Evolutionary conservation across 495 filamentous ascomycete species (phyloP), one percentile per base, ranked within the genome.

Genomic region (Bathelium albidoporum): DNA sequence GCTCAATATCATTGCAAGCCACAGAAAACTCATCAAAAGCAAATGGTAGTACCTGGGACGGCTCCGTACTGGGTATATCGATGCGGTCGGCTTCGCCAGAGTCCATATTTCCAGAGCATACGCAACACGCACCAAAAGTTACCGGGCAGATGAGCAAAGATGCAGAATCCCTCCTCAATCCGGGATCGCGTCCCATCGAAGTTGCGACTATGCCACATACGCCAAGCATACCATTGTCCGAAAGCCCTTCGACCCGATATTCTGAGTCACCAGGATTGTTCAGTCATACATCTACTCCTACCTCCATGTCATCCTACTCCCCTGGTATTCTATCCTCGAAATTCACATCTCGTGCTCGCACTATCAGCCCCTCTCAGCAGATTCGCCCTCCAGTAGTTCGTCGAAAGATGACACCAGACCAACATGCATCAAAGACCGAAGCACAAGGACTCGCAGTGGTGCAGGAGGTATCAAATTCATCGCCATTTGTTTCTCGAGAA

Each of bases 261-360:
- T 95, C 93, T 32, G 90, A 88, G 60, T 98, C 94, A 2, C 94
- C 94, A 11, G 89, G 91, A 4, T 80, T 89, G 34, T 97, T 95
- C 76, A 96, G 93, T 74, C 82, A 88, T 68, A 87, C 90, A 45
- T 95, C 94, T 11, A 97, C 94, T 1, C 92, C 94, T 1, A 96
- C 92, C n/a, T 96, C 94, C 9, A 83, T 91, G 70, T 95, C 91
- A 9, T 97, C 94, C n/a, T 89, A 94, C 72, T 98, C 94, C 39
- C 91, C 94, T 12, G 89, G 90, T 1, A 81, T 88, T 63, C 76
- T 85, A 34, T 83, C 89, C 22, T 74, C 74, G 1, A 85, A 89
- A 62, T 68, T 79, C 65, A 75, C 79, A 36, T 69, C 82, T 32
- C 82, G 85, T 63, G 72, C 81, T 39, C 81, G 82, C 73, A 87